Evolutionary conservation across 208 protist genomes (phyloP), one percentile per base, ranked within the genome.

Genomic region (Leishmania lainsoni): DNA sequence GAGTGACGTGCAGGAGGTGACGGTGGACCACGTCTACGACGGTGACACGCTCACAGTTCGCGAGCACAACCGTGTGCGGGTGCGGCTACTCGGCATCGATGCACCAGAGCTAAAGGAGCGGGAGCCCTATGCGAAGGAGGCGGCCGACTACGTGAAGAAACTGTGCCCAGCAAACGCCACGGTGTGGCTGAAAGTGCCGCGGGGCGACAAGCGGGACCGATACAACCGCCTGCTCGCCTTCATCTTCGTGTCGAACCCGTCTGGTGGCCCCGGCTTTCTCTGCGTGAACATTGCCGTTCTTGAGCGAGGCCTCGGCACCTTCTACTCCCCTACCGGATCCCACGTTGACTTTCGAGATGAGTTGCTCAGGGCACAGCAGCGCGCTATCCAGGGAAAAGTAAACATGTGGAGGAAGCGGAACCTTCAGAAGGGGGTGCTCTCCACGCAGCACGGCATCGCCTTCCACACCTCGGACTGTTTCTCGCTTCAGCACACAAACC

Each of bases 21-120:
- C 83, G 3, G 63, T 93, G 48, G 68, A 90, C 26, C 83, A 89
- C 82, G 91, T 94, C 61, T 92, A 92, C 79, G 89, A 92, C 65
- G 91, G 91, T 26, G 91, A 94, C 79, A 94, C 89, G 1, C 78
- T 94, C 32, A 94, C 89, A 9, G 81, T 94, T 20, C 66, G 69
- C n/a, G 81, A 87, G 63, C 71, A 86, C 32, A 78, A 90, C 77
- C 56, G 80, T 9, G 79, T 76, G 4, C 80, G 86, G 20, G 87
- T 93, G 32, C 91, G 91, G 2, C 78, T 94, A 58, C 82, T 90
- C 26, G 89, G 91, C 72, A 86, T 92, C 71, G 87, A 92, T 70
- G 80, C 89, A 2, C 91, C 91, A 35, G 87, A 91, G 78, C 81
- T 91, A 22, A 86, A 83, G 58, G 82, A 80, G 74, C 63, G 80